phyloP scores from a whole-genome alignment of 208 protist species.

The Crithidia bombi region DNA sequence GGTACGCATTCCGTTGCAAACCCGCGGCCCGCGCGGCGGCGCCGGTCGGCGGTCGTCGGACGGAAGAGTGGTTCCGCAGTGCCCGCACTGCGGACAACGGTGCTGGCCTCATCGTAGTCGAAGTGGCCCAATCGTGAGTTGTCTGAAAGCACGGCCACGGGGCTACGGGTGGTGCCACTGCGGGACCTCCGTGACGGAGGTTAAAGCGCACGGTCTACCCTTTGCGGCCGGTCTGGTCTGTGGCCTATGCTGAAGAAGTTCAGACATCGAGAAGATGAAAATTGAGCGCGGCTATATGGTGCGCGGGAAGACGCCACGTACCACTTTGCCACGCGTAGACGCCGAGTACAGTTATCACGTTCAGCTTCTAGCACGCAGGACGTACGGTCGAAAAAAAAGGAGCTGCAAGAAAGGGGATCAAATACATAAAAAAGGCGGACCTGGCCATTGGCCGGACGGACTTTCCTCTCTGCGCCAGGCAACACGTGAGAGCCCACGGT shows the following conservation, averaged over 20 bases:
- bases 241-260: constrained; percentile 91
- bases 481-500: too few species aligned
- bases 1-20: constrained; percentile 51
- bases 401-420: background rate
- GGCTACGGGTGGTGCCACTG: constrained; percentile 72
- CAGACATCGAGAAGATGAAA: constrained; percentile 93
- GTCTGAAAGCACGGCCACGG: constrained; percentile 95
- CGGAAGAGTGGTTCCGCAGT: constrained; percentile 14
- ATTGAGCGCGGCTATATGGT: constrained; percentile 96
- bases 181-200: constrained; percentile 81
- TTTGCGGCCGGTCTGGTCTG: constrained; percentile 90
- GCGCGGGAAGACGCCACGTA: constrained; percentile 75
- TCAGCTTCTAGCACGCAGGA: too few species aligned
- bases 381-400: constrained; percentile 4
- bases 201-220: constrained; percentile 76
- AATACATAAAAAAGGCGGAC: too few species aligned
- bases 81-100: constrained; percentile 58
- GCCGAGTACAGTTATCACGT: too few species aligned
- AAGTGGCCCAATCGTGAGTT: constrained; percentile 93
- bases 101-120: constrained; percentile 85
- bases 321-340: constrained; percentile 92
- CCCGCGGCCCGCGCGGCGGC: constrained; percentile 15
- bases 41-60: constrained; percentile 27
- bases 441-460: too few species aligned
- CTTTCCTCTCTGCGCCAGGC: too few species aligned